These are phyloP conservation scores for Biscutella laevigata DNA, from an alignment of 441 rosid species.

Conservation along the genomic window DNA sequence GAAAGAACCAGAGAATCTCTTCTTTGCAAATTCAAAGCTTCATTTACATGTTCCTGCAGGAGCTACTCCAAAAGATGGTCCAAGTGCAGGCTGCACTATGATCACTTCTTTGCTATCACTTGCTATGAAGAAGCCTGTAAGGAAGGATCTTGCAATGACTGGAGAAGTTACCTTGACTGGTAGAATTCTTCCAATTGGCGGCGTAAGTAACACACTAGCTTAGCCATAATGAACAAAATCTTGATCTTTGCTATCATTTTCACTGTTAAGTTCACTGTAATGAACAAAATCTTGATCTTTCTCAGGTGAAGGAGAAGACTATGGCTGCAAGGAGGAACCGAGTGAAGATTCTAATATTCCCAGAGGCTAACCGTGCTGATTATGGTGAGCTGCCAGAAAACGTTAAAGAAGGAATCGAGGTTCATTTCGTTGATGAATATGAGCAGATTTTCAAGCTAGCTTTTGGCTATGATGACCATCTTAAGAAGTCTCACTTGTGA, in stretches of 20 bases:
- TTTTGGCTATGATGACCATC: conserved; percentile 32
- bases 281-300: not conserved
- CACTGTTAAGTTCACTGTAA: not conserved
- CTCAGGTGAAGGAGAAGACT: conserved; percentile 89
- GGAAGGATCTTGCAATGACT: conserved; percentile 86
- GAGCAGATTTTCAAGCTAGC: conserved; percentile 52
- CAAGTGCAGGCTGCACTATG: conserved; percentile 97
- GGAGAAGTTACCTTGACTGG: conserved; percentile 89
- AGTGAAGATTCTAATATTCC: conserved; percentile 66
- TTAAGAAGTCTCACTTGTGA: not conserved
- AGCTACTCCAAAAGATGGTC: conserved; percentile 88
- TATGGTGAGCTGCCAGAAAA: conserved; percentile 66
- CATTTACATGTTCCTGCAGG: conserved; percentile 97
- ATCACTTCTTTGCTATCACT: conserved; percentile 85
- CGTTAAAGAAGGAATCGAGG: conserved; percentile 75
- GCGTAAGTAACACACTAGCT: conserved; percentile 40
- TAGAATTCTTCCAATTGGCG: conserved; percentile 85
- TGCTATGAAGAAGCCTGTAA: conserved; percentile 62
- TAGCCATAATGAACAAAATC: no score
- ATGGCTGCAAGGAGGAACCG: conserved; percentile 74
- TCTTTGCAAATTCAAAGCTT: conserved; percentile 68
- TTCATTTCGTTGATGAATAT: conserved; percentile 69
- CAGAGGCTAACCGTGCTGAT: conserved; percentile 68
- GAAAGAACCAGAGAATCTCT: conserved; percentile 54
- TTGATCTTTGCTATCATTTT: not conserved